Conservation (phyloP, 768 basidiomycete species). For the Boletus insuetus region DNA sequence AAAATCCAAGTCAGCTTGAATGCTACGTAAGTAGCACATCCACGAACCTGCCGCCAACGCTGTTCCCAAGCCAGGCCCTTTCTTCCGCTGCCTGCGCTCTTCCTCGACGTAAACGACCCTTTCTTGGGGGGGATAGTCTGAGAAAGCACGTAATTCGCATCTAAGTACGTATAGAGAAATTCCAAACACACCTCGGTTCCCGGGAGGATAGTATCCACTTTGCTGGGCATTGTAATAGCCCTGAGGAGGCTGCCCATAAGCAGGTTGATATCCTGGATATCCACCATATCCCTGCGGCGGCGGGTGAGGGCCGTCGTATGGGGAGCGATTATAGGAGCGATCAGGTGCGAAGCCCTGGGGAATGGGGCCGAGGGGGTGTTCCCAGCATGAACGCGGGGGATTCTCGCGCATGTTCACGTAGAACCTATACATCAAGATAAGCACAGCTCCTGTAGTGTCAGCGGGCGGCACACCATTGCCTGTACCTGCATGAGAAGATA, state of each 20-base stretch:
- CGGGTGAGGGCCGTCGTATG: slow-evolving; percentile 25
- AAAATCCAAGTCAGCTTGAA: slow-evolving; percentile 1
- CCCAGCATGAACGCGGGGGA: slow-evolving; percentile 68
- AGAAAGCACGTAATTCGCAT: slow-evolving; percentile 2
- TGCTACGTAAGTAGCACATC: background rate
- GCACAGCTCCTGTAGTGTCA: background rate
- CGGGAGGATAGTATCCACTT: slow-evolving; percentile 16
- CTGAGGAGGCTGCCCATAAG: slow-evolving; percentile 9
- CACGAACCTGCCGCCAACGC: slow-evolving; percentile 44
- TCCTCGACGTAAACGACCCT: slow-evolving; percentile 38
- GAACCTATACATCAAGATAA: slow-evolving; percentile 48
- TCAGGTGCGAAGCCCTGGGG: slow-evolving; percentile 32
- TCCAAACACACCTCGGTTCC: slow-evolving; percentile 22
- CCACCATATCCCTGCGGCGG: slow-evolving; percentile 20
- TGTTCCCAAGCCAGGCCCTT: slow-evolving; percentile 51
- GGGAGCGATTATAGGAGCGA: slow-evolving; percentile 30
- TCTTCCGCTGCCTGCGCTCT: slow-evolving; percentile 39
- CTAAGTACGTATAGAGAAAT: background rate
- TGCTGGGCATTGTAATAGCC: slow-evolving; percentile 13
- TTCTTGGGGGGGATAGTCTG: slow-evolving; percentile 34
- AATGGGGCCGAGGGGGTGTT: slow-evolving; percentile 58
- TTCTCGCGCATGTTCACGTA: slow-evolving; percentile 66
- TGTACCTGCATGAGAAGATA: slow-evolving; percentile 46
- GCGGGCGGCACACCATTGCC: slow-evolving; percentile 51
- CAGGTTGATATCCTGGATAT: slow-evolving; percentile 12